A percentile compares a stretch with the other conserved stretches of the same genome.
phyloP scores from a whole-genome alignment of 345 rosid genomes.

The Streptanthus diversifolius region DNA sequence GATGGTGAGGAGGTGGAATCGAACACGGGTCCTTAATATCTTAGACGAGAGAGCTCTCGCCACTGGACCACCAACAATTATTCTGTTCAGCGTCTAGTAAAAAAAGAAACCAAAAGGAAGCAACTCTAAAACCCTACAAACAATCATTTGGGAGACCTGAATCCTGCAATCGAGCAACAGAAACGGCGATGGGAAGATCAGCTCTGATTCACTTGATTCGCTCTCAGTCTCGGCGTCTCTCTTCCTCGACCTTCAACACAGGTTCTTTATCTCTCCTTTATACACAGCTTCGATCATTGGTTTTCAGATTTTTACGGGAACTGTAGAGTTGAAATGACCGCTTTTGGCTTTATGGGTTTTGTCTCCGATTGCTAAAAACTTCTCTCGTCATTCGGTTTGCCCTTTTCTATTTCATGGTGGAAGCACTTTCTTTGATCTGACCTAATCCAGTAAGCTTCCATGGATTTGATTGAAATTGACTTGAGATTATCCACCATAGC shows the following conservation, averaged over 20 bases:
- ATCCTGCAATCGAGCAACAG: neutral
- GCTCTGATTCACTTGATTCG: constrained; percentile 60
- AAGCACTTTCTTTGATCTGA: neutral
- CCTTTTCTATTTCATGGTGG: neutral
- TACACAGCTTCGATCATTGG: neutral
- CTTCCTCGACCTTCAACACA: constrained; percentile 41
- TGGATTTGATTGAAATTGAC: neutral
- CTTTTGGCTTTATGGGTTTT: neutral
- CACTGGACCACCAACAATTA: neutral
- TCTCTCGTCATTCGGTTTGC: neutral
- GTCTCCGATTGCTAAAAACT: neutral
- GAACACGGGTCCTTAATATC: neutral
- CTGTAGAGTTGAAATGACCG: neutral
- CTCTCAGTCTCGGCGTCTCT: constrained; percentile 49
- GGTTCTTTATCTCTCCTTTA: constrained; percentile 28
- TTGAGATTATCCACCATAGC: neutral
- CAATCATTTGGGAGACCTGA: neutral
- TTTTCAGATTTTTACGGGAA: neutral
- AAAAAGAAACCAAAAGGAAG: fast-evolving
- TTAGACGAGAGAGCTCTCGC: neutral
- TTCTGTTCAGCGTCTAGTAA: fast-evolving
- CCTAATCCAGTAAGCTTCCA: neutral
- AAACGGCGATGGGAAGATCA: constrained; percentile 57
- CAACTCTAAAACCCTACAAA: constrained; percentile 24
- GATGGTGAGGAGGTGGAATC: neutral